Conservation (phyloP, 768 basidiomycete genomes). For the Pleurotus tuoliensis region DNA sequence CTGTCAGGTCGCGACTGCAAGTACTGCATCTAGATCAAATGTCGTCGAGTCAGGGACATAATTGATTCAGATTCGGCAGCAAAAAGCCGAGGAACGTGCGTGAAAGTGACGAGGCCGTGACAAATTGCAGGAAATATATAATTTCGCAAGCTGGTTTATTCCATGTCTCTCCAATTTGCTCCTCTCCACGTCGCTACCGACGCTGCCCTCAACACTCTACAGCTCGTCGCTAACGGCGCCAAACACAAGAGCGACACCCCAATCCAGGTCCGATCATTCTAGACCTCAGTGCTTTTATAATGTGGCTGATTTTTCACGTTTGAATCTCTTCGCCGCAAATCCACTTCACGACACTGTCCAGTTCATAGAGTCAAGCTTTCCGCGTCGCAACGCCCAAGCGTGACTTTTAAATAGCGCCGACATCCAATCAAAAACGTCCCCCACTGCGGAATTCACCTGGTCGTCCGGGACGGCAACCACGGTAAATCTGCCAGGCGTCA, state of each 20-base stretch:
- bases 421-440: constrained; percentile 9
- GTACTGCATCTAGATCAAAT: neutral
- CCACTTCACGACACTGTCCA: neutral
- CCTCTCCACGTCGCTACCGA: constrained; percentile 13
- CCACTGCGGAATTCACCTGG: constrained; percentile 13
- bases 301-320: constrained; percentile 1
- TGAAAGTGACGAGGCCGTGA: constrained; percentile 22
- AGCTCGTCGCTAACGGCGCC: neutral
- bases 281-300: constrained; percentile 12
- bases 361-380: neutral
- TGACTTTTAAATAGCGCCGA: constrained; percentile 4
- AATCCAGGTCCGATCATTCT: constrained; percentile 25
- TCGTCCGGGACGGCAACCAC: constrained; percentile 21
- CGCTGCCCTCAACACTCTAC: constrained; percentile 4
- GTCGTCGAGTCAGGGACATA: neutral
- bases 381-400: constrained; percentile 1
- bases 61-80: neutral
- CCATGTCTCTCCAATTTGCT: constrained; percentile 14
- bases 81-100: constrained; percentile 52
- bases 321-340: neutral
- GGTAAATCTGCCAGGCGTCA: constrained; percentile 12
- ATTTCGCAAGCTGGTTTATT: neutral
- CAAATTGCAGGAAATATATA: neutral
- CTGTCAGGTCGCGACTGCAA: neutral
- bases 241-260: constrained; percentile 6